Conservation (phyloP, 2,329 filamentous ascomycete genomes). For the Cladophialophora immunda region DNA sequence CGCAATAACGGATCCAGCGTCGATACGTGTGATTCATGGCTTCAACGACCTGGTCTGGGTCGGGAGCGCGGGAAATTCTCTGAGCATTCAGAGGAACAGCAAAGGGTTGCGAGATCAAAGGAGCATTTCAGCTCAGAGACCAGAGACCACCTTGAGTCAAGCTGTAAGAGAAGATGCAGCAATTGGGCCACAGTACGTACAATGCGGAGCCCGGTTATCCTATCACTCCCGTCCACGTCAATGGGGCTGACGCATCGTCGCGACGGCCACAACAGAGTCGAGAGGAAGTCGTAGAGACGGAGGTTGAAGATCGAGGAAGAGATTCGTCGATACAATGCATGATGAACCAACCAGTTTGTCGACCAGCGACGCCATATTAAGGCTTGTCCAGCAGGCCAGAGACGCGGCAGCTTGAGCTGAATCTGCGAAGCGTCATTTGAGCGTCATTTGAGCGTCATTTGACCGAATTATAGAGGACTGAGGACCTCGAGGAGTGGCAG, state of each 20-base stretch:
- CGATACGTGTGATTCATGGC: slow-evolving; percentile 4
- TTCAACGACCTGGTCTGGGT: not conserved
- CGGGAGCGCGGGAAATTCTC: too few species aligned
- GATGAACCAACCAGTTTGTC: not conserved
- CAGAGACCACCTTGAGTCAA: not conserved
- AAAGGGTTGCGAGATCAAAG: too few species aligned
- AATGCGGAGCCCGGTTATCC: not conserved
- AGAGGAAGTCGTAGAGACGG: not conserved
- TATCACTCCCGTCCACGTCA: not conserved
- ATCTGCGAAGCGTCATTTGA: not conserved
- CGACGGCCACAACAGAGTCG: not conserved
- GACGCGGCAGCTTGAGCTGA: not conserved
- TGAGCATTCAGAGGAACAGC: not conserved
- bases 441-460: not conserved
- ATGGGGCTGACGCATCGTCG: not conserved
- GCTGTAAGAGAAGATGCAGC: not conserved
- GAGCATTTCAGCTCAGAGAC: not conserved
- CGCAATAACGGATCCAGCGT: slow-evolving; percentile 3
- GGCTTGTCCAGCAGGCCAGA: not conserved
- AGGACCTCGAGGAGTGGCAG: too few species aligned
- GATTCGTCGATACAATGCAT: not conserved
- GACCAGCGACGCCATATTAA: not conserved
- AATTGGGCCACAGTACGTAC: not conserved
- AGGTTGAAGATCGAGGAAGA: not conserved
- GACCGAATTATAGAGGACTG: not conserved